These are phyloP conservation scores for Polytrichum formosum DNA, from an alignment of 225 moss, liverwort and hornwort species.

Conservation along the genomic window DNA sequence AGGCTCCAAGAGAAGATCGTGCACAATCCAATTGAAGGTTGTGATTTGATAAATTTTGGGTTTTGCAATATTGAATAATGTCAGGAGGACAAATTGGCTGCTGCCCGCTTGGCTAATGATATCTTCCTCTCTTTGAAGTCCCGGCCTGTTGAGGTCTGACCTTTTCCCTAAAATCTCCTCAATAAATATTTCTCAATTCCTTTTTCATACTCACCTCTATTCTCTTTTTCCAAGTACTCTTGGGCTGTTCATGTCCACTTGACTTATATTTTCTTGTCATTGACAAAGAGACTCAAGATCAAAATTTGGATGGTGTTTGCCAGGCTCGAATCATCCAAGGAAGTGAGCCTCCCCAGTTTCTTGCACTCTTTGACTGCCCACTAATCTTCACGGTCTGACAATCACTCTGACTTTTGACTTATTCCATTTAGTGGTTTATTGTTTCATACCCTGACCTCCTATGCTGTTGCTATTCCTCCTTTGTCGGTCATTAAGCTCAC, in stretches of 20 bases:
- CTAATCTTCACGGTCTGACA: conserved; percentile 38
- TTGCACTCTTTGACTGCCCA: conserved; percentile 44
- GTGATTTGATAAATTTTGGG: too few species aligned
- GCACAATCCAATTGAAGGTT: too few species aligned
- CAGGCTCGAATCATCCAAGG: conserved; percentile 51
- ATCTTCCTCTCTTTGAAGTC: conserved; percentile 38
- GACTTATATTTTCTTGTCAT: too few species aligned
- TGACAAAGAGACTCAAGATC: too few species aligned
- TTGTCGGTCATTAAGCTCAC: not conserved
- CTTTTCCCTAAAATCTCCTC: too few species aligned
- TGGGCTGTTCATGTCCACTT: too few species aligned
- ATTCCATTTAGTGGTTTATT: too few species aligned
- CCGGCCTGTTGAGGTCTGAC: conserved; percentile 43
- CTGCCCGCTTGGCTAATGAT: conserved; percentile 19
- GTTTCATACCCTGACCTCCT: too few species aligned
- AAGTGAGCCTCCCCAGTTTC: conserved; percentile 54
- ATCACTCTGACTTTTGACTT: too few species aligned
- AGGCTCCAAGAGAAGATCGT: too few species aligned
- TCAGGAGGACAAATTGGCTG: conserved; percentile 41
- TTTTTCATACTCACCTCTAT: not conserved
- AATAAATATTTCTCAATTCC: not conserved
- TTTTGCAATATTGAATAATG: not conserved
- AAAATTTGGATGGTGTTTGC: not conserved
- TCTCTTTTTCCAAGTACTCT: too few species aligned
- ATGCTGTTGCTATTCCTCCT: not conserved